Evolutionary conservation across 164 flowering plant genomes (phyloP).

Genomic region (Cinnamomum chago): DNA sequence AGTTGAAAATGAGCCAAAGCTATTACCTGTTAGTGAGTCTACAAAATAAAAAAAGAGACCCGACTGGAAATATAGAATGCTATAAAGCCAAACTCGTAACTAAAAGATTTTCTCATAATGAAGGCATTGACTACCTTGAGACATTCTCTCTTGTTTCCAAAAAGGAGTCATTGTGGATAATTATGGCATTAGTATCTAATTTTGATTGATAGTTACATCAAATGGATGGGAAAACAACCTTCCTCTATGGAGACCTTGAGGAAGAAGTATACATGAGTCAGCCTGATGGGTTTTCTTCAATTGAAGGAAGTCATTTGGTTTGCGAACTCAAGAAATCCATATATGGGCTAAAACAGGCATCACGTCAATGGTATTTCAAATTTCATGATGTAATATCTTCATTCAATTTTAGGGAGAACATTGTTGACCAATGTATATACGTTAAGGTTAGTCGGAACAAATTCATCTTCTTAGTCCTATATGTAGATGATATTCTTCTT

Average conservation of each 20-base stretch:
- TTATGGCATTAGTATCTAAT: not conserved
- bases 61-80: not conserved
- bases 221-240: not conserved
- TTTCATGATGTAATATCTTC: not conserved
- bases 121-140: not conserved
- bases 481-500: not conserved
- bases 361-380: too few species aligned
- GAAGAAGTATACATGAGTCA: not conserved
- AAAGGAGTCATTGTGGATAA: not conserved
- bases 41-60: not conserved
- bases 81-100: not conserved
- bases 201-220: too few species aligned
- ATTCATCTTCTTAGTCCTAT: too few species aligned
- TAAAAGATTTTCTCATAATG: not conserved
- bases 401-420: not conserved
- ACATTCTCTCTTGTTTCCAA: not conserved
- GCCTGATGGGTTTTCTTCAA: not conserved
- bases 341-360: not conserved
- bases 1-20: not conserved
- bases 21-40: not conserved
- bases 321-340: not conserved
- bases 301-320: not conserved
- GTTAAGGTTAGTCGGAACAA: too few species aligned
- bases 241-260: not conserved
- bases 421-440: not conserved